These are phyloP conservation scores for Pseudoturritis turrita DNA, from an alignment of 345 rosid species.

Conservation along the genomic window DNA sequence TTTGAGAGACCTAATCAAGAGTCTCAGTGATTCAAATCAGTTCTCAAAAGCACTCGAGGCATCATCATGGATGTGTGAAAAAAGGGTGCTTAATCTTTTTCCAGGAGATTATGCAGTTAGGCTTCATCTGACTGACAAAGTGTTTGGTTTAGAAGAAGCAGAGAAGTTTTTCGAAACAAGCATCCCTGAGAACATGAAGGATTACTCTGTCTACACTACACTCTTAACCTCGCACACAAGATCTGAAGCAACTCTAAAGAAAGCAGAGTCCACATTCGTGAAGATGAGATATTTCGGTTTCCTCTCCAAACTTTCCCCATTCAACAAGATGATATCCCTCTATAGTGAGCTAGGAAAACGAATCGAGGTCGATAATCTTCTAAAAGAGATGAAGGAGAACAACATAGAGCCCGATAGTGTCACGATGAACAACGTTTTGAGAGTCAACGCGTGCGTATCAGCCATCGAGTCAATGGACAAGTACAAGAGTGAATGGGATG, in stretches of 20 bases:
- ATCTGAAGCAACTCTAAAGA: neutral
- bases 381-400: neutral
- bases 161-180: neutral
- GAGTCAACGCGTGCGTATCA: neutral
- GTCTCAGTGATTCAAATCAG: neutral
- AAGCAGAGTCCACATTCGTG: neutral
- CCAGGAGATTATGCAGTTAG: neutral
- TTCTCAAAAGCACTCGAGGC: neutral
- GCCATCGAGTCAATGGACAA: neutral
- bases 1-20: neutral
- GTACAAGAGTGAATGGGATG: neutral
- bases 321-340: neutral
- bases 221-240: neutral
- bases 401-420: neutral
- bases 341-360: neutral
- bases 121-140: neutral
- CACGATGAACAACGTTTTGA: conserved; percentile 3
- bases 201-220: neutral
- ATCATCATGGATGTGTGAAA: neutral
- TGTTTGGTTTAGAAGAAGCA: neutral
- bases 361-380: neutral
- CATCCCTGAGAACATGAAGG: neutral
- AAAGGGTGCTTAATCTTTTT: neutral
- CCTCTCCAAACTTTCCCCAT: neutral
- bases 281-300: neutral